Evolutionary conservation across 345 rosid genomes (phyloP).

Genomic region (Euphorbia tirucalli): DNA sequence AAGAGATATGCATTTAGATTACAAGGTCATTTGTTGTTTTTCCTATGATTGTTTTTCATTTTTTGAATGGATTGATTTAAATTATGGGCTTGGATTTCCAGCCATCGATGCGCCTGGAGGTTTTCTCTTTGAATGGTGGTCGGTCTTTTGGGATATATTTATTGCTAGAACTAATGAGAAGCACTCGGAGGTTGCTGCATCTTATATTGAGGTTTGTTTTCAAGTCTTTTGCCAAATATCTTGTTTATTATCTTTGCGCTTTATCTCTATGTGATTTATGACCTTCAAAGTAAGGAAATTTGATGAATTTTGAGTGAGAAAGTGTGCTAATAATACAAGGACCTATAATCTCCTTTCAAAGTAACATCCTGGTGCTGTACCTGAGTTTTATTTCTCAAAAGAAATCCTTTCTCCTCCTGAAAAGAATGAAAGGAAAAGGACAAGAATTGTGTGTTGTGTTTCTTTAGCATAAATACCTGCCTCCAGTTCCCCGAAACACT

Average conservation of each 20-base stretch:
- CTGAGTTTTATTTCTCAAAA: not conserved
- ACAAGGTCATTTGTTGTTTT: not conserved
- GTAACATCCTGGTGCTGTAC: not conserved
- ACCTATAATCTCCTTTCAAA: not conserved
- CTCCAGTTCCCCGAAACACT: not conserved
- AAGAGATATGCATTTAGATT: not conserved
- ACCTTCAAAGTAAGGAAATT: not conserved
- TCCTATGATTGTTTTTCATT: not conserved
- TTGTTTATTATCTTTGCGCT: not conserved
- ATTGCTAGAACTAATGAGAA: conserved; percentile 98
- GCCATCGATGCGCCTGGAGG: conserved; percentile 99
- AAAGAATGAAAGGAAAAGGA: not conserved
- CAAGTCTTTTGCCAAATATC: not conserved
- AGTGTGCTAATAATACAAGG: not conserved
- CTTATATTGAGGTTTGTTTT: conserved; percentile 80
- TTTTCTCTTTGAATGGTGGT: conserved; percentile 99
- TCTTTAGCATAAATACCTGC: not conserved
- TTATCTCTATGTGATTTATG: not conserved
- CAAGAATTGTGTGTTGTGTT: too few species aligned
- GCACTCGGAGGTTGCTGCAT: conserved; percentile 98
- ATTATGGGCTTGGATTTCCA: conserved; percentile 35
- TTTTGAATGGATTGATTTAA: conserved; percentile 8
- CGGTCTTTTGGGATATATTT: conserved; percentile 99
- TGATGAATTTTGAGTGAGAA: not conserved
- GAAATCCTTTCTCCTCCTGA: not conserved